These are phyloP conservation scores for Candida corydali DNA, from an alignment of 805 yeast genomes.

Conservation along the genomic window DNA sequence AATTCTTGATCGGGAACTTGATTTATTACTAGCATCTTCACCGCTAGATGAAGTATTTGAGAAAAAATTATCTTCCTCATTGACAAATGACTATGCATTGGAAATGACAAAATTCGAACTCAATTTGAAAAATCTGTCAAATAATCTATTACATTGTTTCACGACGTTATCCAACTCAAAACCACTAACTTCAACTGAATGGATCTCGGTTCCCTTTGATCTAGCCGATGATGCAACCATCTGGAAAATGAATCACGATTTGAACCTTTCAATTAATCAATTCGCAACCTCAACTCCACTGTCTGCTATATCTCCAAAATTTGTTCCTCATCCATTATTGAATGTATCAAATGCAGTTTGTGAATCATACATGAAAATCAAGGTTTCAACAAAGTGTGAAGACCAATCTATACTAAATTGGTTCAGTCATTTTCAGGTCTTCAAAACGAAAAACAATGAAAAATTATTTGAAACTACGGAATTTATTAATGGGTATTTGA, in stretches of 20 bases:
- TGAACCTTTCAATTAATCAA: constrained; percentile 12
- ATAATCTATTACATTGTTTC: constrained; percentile 3
- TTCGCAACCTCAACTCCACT: constrained; percentile 12
- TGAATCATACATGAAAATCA: constrained; percentile 20
- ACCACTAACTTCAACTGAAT: not conserved
- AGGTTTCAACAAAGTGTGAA: constrained; percentile 9
- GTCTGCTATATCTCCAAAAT: constrained; percentile 13
- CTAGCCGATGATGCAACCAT: constrained; percentile 12
- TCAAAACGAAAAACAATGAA: constrained; percentile 6
- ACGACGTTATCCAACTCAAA: constrained; percentile 1
- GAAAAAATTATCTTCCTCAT: not conserved
- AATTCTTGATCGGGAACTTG: constrained; percentile 28
- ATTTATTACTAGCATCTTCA: constrained; percentile 25
- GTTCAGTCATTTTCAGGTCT: constrained; percentile 20
- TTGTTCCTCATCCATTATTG: constrained; percentile 8
- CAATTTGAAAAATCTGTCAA: constrained; percentile 8
- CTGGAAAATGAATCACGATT: constrained; percentile 17
- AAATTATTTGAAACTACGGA: constrained; percentile 16
- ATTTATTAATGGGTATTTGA: constrained; percentile 27
- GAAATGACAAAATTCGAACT: constrained; percentile 8
- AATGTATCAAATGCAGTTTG: constrained; percentile 19
- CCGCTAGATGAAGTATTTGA: constrained; percentile 12
- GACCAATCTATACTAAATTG: constrained; percentile 19
- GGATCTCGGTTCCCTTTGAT: not conserved
- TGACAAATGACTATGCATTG: constrained; percentile 2